Percentiles rank a stretch among this genome's conserved stretches.
Evolutionary conservation across 1,284 basidiomycete species (phyloP).

Genomic region (Ganoderma meredithae): DNA sequence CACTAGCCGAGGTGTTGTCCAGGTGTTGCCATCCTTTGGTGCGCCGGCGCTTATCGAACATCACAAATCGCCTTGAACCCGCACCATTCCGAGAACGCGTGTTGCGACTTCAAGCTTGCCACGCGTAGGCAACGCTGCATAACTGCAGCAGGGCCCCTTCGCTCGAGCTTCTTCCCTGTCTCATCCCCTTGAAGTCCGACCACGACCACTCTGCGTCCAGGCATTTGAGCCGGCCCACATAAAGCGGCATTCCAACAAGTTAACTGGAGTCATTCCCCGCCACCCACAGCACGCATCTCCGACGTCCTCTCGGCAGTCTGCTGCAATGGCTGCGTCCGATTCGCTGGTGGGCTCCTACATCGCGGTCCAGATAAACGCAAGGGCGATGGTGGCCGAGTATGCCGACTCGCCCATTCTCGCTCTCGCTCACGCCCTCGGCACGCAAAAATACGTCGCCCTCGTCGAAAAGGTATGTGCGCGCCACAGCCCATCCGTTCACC

Average conservation of each 20-base stretch:
- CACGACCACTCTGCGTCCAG: slow-evolving; percentile 4
- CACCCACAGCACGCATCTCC: not conserved
- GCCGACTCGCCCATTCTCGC: slow-evolving; percentile 16
- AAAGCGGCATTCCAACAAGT: not conserved
- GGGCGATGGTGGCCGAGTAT: slow-evolving; percentile 26
- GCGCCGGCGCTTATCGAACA: not conserved
- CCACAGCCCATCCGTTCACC: not conserved
- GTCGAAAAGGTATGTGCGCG: slow-evolving; percentile 18
- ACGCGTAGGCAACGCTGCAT: slow-evolving; percentile 1
- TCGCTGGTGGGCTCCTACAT: slow-evolving; percentile 20
- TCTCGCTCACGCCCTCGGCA: slow-evolving; percentile 19
- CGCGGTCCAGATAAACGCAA: slow-evolving; percentile 16
- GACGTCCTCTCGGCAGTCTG: not conserved
- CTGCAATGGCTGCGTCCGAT: not conserved
- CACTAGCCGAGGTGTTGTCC: not conserved
- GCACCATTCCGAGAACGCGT: slow-evolving; percentile 4
- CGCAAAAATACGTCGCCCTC: slow-evolving; percentile 19
- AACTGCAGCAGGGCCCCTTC: slow-evolving; percentile 3
- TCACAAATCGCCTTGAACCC: slow-evolving; percentile 4
- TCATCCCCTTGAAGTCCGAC: slow-evolving; percentile 5
- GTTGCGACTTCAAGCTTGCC: not conserved
- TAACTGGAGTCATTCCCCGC: not conserved
- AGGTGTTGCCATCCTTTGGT: not conserved
- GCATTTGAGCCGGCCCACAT: not conserved
- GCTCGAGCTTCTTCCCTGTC: slow-evolving; percentile 5